phyloP scores from a whole-genome alignment of 2,329 filamentous ascomycete genomes.

The Colletotrichum sp. region DNA sequence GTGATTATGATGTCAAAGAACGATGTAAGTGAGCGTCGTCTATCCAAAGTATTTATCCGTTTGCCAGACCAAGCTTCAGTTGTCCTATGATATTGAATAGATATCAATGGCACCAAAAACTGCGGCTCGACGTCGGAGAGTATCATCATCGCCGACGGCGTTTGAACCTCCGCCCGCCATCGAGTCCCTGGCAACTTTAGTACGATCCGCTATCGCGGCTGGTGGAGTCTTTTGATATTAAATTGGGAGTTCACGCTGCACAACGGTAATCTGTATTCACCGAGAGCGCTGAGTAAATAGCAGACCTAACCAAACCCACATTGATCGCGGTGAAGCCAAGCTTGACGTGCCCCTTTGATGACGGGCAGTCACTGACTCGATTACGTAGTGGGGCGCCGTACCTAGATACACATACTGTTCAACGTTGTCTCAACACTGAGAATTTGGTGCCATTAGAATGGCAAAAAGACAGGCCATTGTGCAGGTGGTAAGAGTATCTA shows the following conservation, averaged over 20 bases:
- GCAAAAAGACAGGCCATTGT: rapidly evolving
- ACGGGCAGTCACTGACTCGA: background rate
- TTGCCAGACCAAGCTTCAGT: background rate
- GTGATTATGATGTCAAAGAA: background rate
- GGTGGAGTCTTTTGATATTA: background rate
- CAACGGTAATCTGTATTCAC: background rate
- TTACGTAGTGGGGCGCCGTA: background rate
- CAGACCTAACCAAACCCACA: background rate
- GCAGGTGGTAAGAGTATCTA: rapidly evolving
- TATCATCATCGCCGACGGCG: background rate
- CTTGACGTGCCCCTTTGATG: background rate
- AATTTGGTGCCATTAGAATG: background rate
- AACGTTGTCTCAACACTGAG: background rate
- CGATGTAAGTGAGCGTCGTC: background rate
- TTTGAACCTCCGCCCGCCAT: background rate
- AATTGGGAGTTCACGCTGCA: background rate
- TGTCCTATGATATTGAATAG: rapidly evolving
- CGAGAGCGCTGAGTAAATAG: background rate
- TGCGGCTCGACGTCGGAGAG: background rate
- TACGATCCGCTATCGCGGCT: background rate
- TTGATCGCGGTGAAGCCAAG: background rate
- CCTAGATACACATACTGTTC: background rate
- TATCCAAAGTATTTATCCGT: background rate
- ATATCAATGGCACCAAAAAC: background rate
- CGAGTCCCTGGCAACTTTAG: background rate